Evolutionary conservation across 345 rosid genomes (phyloP), one percentile per base, ranked within the genome.

Genomic region (Kandelia obovata): DNA sequence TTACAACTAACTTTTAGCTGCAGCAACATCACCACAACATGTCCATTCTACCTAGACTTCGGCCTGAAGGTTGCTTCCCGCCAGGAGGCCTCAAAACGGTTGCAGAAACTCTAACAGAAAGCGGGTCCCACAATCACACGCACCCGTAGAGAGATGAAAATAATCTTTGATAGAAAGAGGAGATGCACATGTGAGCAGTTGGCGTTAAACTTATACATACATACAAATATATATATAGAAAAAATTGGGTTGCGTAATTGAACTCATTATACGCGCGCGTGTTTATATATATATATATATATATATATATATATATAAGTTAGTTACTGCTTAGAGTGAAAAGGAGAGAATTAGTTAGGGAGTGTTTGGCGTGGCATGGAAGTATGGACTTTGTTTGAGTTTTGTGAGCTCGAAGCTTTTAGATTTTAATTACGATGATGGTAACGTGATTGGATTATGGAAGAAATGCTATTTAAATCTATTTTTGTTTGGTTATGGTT

Each of bases 281-380:
- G 9, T 39, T 0, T 39, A 35, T 39, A 2, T 9, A 9, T 1
- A 9, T 37, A 39, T 39, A 39, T 39, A 39, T 39, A 39, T 39
- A 43, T 43, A 34, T n/a, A n/a, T n/a, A 39, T 39, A 39, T 39
- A 39, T 39, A 39, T 39, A 43, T 43, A 34, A 4, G 51, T 32
- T 11, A 28, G 27, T 64, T 5, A 26, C 63, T 62, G 46, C 51
- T 62, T 67, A 32, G 56, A 8, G 61, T 20, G 71, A 61, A 51
- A 61, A 26, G 37, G 49, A 43, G 56, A 39, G 9, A 16, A 58
- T 51, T 75, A 62, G 85, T 76, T 76, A 75, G 64, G 65, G 64
- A 26, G 21, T 53, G 66, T 73, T 65, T 80, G 83, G 92, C 82
- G 84, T 84, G 76, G 73, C 60, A 72, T 68, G 70, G 47, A 84